phyloP scores from a whole-genome alignment of 2,329 filamentous ascomycete genomes.

The Cladosporium austrohemisphaericum region DNA sequence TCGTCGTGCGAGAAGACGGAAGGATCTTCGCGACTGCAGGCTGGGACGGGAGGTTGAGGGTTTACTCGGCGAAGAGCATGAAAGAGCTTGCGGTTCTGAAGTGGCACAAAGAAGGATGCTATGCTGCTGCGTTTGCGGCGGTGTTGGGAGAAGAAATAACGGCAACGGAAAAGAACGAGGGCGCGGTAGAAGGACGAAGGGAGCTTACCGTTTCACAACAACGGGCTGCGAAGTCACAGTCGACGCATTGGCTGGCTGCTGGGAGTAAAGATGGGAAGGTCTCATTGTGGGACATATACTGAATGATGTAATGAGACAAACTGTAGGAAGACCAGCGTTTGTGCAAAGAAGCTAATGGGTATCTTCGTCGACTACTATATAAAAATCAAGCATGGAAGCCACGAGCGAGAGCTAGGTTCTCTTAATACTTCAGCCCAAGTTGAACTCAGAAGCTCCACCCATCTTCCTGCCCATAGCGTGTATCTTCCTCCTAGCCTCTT shows the following conservation, averaged over 20 bases:
- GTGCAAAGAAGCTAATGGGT: constrained; percentile 15
- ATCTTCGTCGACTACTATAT: too few relatives aligned
- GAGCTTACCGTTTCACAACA: constrained; percentile 32
- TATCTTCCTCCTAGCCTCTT: constrained; percentile 52
- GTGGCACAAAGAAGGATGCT: constrained; percentile 89
- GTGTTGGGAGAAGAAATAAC: constrained; percentile 25
- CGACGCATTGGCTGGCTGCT: constrained; percentile 81
- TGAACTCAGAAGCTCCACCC: constrained; percentile 55
- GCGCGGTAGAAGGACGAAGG: background rate
- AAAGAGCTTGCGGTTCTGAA: constrained; percentile 87
- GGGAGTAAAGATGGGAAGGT: constrained; percentile 95
- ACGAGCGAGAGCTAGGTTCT: too few relatives aligned
- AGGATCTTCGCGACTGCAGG: constrained; percentile 85
- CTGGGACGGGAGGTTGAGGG: constrained; percentile 78
- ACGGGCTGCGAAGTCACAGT: constrained; percentile 54
- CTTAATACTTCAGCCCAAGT: constrained; percentile 53
- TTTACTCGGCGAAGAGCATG: constrained; percentile 74
- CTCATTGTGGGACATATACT: constrained; percentile 91
- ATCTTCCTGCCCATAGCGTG: constrained; percentile 49
- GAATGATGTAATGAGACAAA: constrained; percentile 16
- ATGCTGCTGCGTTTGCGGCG: constrained; percentile 68
- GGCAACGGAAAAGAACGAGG: too few relatives aligned
- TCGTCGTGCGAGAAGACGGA: constrained; percentile 73
- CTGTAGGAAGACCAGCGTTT: background rate
- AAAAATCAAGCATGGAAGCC: too few relatives aligned